These are phyloP conservation scores for Pleurotus giganteus DNA, from an alignment of 768 basidiomycete species.

Conservation along the genomic window DNA sequence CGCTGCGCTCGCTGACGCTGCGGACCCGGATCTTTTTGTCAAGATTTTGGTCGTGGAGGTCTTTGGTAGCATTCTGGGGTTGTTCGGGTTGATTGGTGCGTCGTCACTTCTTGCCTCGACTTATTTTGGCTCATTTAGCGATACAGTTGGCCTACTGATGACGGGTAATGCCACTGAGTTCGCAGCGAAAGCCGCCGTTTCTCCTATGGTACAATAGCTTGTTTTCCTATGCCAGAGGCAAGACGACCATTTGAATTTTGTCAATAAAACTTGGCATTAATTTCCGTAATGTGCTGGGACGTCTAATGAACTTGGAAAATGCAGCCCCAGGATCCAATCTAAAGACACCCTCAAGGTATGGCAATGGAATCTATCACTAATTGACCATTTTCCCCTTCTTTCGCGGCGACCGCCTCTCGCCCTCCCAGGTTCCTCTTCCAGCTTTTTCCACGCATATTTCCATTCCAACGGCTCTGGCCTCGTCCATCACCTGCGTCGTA, in stretches of 20 bases:
- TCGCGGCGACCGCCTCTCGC: neutral
- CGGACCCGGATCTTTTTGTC: constrained; percentile 92
- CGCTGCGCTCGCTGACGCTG: constrained; percentile 92
- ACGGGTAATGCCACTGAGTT: neutral
- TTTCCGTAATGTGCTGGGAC: no score
- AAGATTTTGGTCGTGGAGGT: constrained; percentile 97
- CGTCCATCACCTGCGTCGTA: neutral
- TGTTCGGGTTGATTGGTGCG: neutral
- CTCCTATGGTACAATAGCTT: neutral
- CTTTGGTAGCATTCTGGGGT: constrained; percentile 54
- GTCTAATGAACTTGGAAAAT: no score
- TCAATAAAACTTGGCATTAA: no score
- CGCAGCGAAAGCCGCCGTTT: neutral
- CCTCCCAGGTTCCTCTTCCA: neutral
- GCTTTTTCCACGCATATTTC: neutral
- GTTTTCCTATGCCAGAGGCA: no score
- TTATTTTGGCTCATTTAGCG: neutral
- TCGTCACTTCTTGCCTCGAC: neutral
- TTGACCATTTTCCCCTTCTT: no score
- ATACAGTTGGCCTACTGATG: neutral
- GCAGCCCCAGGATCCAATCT: no score
- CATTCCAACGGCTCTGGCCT: neutral
- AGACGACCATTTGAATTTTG: no score
- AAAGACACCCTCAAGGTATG: no score
- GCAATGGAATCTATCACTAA: no score